phyloP scores from a whole-genome alignment of 257 asterid species.

The Haberlea rhodopensis region DNA sequence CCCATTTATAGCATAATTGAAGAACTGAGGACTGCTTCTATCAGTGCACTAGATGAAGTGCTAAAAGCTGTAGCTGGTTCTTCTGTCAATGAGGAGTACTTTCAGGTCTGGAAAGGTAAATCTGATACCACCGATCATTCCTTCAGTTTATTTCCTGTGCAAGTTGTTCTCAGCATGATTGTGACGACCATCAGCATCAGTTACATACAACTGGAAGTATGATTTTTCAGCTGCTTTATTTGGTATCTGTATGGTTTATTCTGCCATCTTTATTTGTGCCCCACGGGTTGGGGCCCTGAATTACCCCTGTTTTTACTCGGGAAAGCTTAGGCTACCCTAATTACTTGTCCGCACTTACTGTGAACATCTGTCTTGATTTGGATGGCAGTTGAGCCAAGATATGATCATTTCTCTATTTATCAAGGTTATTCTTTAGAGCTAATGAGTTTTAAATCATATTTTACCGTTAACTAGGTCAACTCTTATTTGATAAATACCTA shows the following conservation, averaged over 20 bases:
- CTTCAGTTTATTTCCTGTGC: slow-evolving; percentile 8
- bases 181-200: not conserved
- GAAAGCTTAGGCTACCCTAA: slow-evolving; percentile 13
- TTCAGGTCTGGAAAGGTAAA: slow-evolving; percentile 83
- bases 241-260: not conserved
- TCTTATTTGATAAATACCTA: no score
- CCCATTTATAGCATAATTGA: slow-evolving; percentile 73
- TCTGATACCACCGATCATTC: slow-evolving; percentile 5
- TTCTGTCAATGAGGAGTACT: slow-evolving; percentile 73
- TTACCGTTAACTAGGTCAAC: not conserved
- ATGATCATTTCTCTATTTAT: no score
- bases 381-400: not conserved
- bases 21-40: slow-evolving; percentile 70
- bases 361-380: slow-evolving; percentile 6
- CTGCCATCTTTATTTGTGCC: slow-evolving; percentile 6
- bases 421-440: not conserved
- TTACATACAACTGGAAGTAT: not conserved
- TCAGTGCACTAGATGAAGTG: slow-evolving; percentile 62
- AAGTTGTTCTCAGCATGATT: slow-evolving; percentile 13
- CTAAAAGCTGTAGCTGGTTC: slow-evolving; percentile 78
- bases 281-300: not conserved
- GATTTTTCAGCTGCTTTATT: not conserved
- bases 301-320: slow-evolving; percentile 2
- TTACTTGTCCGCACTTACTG: slow-evolving; percentile 18
- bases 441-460: slow-evolving; percentile 3